Evolutionary conservation across 192 early-diverging fungal species (phyloP), one percentile per base, ranked within the genome.

Genomic region (Pilobolus umbonatus): DNA sequence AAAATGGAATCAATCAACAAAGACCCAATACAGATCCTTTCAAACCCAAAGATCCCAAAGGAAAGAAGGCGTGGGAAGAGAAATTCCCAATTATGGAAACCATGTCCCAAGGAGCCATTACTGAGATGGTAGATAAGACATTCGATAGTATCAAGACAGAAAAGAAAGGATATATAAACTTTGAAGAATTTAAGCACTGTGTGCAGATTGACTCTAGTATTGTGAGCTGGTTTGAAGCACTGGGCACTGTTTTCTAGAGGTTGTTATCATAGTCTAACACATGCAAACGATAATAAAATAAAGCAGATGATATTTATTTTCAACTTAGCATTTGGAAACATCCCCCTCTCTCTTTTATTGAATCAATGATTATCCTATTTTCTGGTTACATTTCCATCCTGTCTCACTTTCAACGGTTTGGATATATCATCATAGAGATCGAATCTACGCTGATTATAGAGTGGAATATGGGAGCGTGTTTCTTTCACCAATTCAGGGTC

Each of bases 61-160:
- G 44, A 15, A 61, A 54, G 19, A 62, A 61, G 50, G 31, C 64
- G 31, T 65, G 64, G 64, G 66, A 65, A 21, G 70, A 84, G 62
- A 87, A 86, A 22, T 88, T 87, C 71, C 86, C 96, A 0, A 83
- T 95, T 29, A 90, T 96, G 82, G 93, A 98, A 68, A 85, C 87
- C 9, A 87, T 98, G 83, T 83, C 85, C 11, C 92, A 93, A 64
- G 92, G 94, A 59, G 92, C 96, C 0, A 91, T 97, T 39, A 83
- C 90, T 49, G 91, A 97, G 53, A 92, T 98, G 88, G 90, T 96
- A 15, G 87, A 92, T 38, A 90, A 86, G 64, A 88, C 91, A 11
- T 95, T 94, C 60, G 62, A 64, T 22, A 79, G 76, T 43, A 83
- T 84, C 43, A 70, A 75, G 28, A 75, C 79, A 0, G 67, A 65